Conservation (phyloP, 2,329 filamentous ascomycete genomes). For the Harringtonia aguacate region DNA sequence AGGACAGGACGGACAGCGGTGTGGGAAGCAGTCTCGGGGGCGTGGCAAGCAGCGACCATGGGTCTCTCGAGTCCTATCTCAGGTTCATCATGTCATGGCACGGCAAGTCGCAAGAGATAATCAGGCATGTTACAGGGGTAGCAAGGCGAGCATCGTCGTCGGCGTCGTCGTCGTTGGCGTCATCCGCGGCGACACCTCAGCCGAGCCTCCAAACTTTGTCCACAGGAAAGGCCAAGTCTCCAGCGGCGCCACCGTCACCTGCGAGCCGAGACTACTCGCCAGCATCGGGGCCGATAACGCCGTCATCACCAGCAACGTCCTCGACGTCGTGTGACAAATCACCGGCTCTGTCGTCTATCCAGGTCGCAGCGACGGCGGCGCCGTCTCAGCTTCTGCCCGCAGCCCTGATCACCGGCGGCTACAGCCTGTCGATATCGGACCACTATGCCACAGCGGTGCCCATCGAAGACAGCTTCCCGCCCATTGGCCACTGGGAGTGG, state of each 20-base stretch:
- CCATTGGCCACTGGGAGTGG: slow-evolving; percentile 96
- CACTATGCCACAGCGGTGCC: slow-evolving; percentile 62
- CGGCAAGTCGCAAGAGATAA: slow-evolving; percentile 59
- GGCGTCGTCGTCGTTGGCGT: background rate
- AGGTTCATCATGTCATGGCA: slow-evolving; percentile 65
- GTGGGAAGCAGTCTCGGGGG: no score
- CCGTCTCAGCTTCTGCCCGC: slow-evolving; percentile 41
- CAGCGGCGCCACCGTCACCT: background rate
- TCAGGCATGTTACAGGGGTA: slow-evolving; percentile 31
- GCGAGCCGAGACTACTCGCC: background rate
- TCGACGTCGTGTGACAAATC: background rate
- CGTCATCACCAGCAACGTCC: background rate
- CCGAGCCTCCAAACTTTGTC: no score
- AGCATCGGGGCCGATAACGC: background rate
- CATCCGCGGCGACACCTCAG: slow-evolving; percentile 10
- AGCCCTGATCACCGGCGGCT: slow-evolving; percentile 65
- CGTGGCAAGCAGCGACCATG: no score
- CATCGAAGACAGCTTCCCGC: slow-evolving; percentile 66
- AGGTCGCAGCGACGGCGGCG: background rate
- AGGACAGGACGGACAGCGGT: background rate
- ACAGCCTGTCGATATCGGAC: slow-evolving; percentile 71
- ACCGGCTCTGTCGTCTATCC: background rate
- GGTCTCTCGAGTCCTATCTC: slow-evolving; percentile 48
- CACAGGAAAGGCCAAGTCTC: background rate
- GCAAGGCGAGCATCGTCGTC: background rate